phyloP scores from a whole-genome alignment of 495 filamentous ascomycete genomes.

The Penicillium verhagenii region DNA sequence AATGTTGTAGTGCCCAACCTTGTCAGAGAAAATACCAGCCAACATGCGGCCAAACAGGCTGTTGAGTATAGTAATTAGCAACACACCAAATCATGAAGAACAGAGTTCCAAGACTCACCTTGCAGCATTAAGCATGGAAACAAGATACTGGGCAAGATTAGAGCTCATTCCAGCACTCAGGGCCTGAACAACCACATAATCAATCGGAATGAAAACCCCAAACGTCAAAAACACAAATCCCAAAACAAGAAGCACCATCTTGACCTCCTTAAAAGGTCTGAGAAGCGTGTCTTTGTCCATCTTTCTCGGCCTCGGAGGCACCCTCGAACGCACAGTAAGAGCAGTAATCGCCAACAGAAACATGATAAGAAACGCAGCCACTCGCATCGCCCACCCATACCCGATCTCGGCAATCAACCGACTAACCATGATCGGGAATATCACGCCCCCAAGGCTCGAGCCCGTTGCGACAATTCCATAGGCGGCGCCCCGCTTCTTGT shows the following conservation, averaged over 20 bases:
- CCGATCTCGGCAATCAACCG: constrained; percentile 36
- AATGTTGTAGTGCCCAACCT: constrained; percentile 29
- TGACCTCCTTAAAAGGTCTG: constrained; percentile 52
- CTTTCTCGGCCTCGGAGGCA: constrained; percentile 13
- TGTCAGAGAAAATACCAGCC: constrained; percentile 23
- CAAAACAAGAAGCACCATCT: constrained; percentile 47
- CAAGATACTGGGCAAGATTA: constrained; percentile 57
- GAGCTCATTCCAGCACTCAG: constrained; percentile 52
- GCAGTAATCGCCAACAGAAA: constrained; percentile 31
- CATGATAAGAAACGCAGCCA: constrained; percentile 39
- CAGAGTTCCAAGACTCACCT: constrained; percentile 33
- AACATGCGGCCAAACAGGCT: constrained; percentile 27
- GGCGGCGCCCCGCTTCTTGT: constrained; percentile 50
- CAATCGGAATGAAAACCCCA: constrained; percentile 69
- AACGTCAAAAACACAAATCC: constrained; percentile 61
- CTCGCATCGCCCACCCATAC: constrained; percentile 43
- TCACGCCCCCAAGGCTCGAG: constrained; percentile 53
- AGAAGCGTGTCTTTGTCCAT: constrained; percentile 53
- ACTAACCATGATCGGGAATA: constrained; percentile 43
- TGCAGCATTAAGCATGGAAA: constrained; percentile 66
- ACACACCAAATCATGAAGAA: not conserved
- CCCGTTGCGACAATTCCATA: constrained; percentile 51
- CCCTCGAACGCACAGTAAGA: constrained; percentile 31
- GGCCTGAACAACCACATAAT: constrained; percentile 60
- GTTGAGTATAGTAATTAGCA: not conserved